phyloP scores from a whole-genome alignment of 345 rosid genomes.

The Rhodomyrtus tomentosa region DNA sequence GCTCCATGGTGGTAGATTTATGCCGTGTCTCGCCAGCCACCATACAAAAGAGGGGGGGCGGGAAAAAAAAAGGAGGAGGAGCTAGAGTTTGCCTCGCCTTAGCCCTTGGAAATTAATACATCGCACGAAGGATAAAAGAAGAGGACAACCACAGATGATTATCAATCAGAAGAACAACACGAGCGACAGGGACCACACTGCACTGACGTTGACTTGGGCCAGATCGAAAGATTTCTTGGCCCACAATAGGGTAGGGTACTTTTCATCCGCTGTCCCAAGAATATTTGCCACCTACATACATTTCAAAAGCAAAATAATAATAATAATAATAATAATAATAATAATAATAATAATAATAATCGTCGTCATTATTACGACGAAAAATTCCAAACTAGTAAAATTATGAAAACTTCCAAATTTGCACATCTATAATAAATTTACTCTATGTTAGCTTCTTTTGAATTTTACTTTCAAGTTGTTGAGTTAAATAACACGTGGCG shows the following conservation, averaged over 20 bases:
- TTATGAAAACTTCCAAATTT: too few species aligned
- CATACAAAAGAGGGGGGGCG: background rate
- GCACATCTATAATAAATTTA: too few species aligned
- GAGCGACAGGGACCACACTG: background rate
- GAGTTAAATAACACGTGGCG: too few species aligned
- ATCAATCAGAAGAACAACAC: background rate
- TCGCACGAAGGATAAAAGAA: background rate
- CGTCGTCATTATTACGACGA: too few species aligned
- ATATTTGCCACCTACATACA: background rate
- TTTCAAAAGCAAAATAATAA: too few species aligned
- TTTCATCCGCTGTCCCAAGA: background rate
- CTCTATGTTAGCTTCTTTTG: rapidly evolving
- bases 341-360: too few species aligned
- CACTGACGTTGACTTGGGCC: background rate
- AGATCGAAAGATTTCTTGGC: background rate
- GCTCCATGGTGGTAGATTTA: background rate
- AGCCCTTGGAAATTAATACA: background rate
- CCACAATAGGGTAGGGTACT: background rate
- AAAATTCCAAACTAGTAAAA: too few species aligned
- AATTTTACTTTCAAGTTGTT: too few species aligned
- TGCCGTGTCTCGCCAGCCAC: background rate
- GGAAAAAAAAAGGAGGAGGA: background rate
- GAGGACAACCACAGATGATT: background rate
- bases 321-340: rapidly evolving
- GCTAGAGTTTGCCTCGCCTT: background rate